Evolutionary conservation across 2,329 filamentous ascomycete species (phyloP).

Genomic region (Rhinocladiella similis): DNA sequence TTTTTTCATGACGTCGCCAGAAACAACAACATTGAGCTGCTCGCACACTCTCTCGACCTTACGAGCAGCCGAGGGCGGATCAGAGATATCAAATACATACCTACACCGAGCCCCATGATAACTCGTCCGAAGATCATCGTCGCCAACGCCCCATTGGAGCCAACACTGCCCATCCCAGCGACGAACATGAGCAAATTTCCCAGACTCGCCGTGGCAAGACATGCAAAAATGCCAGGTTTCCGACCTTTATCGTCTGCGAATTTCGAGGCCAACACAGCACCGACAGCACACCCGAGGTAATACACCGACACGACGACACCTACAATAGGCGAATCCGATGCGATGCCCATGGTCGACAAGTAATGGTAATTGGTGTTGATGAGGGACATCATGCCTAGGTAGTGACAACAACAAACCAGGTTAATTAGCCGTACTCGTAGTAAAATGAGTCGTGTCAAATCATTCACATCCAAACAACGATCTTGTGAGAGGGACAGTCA

Average conservation of each 20-base stretch:
- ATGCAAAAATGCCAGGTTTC: constrained; percentile 57
- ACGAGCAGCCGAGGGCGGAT: no score
- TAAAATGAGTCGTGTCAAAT: no score
- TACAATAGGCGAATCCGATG: constrained; percentile 52
- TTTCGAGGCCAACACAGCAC: constrained; percentile 58
- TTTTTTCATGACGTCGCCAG: no score
- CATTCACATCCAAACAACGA: no score
- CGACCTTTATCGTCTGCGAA: constrained; percentile 56
- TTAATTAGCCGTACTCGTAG: no score
- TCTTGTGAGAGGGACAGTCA: no score
- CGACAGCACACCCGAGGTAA: constrained; percentile 61
- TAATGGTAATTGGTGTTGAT: constrained; percentile 59
- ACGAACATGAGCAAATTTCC: constrained; percentile 64
- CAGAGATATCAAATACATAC: constrained; percentile 5
- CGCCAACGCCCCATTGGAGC: constrained; percentile 39
- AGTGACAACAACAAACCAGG: no score
- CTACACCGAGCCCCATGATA: constrained; percentile 49
- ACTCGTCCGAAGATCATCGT: constrained; percentile 54
- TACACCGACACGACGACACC: constrained; percentile 63
- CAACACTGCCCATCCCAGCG: constrained; percentile 48
- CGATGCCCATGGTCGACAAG: constrained; percentile 58
- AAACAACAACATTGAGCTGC: no score
- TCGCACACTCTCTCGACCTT: no score
- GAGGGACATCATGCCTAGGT: constrained; percentile 52
- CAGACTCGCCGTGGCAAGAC: constrained; percentile 53